phyloP scores from a whole-genome alignment of 148 eudicot species.

The Bassia scoparia region DNA sequence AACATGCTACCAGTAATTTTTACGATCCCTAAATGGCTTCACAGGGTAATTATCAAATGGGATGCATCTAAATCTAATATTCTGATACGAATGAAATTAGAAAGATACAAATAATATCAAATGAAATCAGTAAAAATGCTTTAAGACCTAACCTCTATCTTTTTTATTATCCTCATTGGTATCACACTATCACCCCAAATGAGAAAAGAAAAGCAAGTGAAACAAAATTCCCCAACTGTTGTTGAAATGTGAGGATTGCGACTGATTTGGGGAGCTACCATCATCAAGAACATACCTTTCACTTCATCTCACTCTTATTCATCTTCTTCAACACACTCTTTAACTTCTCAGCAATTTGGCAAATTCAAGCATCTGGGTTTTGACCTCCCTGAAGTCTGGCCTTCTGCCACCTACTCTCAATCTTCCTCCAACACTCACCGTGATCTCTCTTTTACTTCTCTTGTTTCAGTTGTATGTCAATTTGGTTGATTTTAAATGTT shows the following conservation, averaged over 20 bases:
- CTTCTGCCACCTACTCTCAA: slow-evolving; percentile 11
- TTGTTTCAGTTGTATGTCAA: neutral
- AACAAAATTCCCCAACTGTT: neutral
- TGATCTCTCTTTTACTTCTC: slow-evolving; percentile 1
- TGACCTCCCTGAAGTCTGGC: slow-evolving; percentile 31
- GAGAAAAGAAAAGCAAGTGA: no score
- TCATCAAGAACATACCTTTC: neutral
- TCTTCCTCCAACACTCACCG: slow-evolving; percentile 3
- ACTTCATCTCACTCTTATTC: neutral
- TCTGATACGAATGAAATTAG: no score
- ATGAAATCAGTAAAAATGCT: no score
- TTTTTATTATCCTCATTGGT: no score
- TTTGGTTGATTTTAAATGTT: neutral
- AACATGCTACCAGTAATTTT: no score
- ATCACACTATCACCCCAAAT: no score
- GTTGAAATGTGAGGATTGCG: slow-evolving; percentile 3
- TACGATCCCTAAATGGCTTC: no score
- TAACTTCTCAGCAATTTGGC: slow-evolving; percentile 9
- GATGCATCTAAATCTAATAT: no score
- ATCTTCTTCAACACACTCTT: slow-evolving; percentile 1
- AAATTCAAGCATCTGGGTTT: slow-evolving; percentile 20
- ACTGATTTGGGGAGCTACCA: neutral
- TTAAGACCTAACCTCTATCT: no score
- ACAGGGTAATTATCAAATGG: no score
- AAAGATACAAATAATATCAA: no score